A percentile compares a stretch with the other conserved stretches of the same genome.
phyloP scores from a whole-genome alignment of 345 rosid species.

The Lepidium africanum region DNA sequence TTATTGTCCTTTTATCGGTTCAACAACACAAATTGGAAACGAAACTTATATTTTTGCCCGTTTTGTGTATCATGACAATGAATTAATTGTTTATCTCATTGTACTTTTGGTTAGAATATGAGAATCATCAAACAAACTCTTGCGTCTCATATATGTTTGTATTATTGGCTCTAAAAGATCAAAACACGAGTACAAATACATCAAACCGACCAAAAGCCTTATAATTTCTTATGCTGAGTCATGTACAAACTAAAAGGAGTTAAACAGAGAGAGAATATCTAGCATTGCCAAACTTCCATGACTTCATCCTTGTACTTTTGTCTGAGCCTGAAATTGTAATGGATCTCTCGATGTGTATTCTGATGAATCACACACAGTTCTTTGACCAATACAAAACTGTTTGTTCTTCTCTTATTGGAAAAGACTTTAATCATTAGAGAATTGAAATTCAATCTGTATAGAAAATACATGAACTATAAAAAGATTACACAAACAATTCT shows the following conservation, averaged over 20 bases:
- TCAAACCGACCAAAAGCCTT: neutral
- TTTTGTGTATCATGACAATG: no score
- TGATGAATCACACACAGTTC: neutral
- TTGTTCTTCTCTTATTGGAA: neutral
- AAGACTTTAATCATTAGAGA: neutral
- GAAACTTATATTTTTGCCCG: no score
- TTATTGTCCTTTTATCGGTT: no score
- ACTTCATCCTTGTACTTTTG: neutral
- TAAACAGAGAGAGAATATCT: slow-evolving; percentile 19
- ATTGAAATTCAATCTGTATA: slow-evolving; percentile 2
- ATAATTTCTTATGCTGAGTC: neutral
- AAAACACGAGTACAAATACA: neutral
- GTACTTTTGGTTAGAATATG: no score
- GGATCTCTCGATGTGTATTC: neutral
- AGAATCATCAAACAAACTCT: no score
- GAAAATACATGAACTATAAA: neutral
- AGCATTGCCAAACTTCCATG: neutral
- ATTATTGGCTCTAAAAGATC: no score
- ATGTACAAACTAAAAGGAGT: neutral
- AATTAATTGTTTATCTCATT: no score
- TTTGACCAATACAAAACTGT: neutral
- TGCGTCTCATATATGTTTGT: no score
- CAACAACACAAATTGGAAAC: no score
- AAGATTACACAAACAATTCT: slow-evolving; percentile 13
- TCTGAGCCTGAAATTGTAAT: neutral